Evolutionary conservation across 106 monocot species (phyloP).

Genomic region (Acanthochlamys bracteata): DNA sequence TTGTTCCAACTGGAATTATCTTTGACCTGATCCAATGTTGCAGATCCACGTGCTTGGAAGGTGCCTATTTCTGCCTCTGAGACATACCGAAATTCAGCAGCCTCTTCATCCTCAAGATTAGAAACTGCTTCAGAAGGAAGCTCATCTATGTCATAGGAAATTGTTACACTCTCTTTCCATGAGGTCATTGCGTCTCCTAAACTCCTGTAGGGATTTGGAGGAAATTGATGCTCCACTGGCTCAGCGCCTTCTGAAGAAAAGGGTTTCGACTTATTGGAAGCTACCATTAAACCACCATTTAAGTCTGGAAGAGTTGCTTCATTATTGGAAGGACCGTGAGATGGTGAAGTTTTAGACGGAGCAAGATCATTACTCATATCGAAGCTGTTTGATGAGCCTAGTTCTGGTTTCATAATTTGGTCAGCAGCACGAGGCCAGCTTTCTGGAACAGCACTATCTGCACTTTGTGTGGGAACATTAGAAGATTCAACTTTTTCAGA

Average conservation of each 20-base stretch:
- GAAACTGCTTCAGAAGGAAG: conserved; percentile 20
- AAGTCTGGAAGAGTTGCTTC: conserved; percentile 40
- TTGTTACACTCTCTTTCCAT: conserved; percentile 81
- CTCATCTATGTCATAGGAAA: conserved; percentile 54
- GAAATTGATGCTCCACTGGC: conserved; percentile 19
- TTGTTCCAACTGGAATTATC: conserved; percentile 21
- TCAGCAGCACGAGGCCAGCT: conserved; percentile 10
- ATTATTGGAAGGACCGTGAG: conserved; percentile 22
- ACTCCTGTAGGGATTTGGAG: conserved; percentile 77
- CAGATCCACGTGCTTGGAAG: conserved; percentile 74
- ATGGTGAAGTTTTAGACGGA: conserved; percentile 21
- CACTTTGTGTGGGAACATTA: conserved; percentile 8
- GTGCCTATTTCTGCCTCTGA: conserved; percentile 56
- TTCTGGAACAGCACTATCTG: conserved; percentile 14
- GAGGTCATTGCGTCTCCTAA: conserved; percentile 69
- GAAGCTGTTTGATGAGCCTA: conserved; percentile 32
- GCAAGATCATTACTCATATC: conserved; percentile 28
- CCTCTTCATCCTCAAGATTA: conserved; percentile 31
- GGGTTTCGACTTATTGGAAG: conserved; percentile 24
- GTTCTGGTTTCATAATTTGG: conserved; percentile 15
- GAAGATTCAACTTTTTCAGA: conserved; percentile 19
- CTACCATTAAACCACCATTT: conserved; percentile 28
- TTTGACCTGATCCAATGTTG: conserved; percentile 58
- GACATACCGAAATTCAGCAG: conserved; percentile 62
- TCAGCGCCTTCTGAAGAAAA: conserved; percentile 16